Evolutionary conservation across 2,329 filamentous ascomycete genomes (phyloP), one percentile per base, ranked within the genome.

Genomic region (Monascus ruber): DNA sequence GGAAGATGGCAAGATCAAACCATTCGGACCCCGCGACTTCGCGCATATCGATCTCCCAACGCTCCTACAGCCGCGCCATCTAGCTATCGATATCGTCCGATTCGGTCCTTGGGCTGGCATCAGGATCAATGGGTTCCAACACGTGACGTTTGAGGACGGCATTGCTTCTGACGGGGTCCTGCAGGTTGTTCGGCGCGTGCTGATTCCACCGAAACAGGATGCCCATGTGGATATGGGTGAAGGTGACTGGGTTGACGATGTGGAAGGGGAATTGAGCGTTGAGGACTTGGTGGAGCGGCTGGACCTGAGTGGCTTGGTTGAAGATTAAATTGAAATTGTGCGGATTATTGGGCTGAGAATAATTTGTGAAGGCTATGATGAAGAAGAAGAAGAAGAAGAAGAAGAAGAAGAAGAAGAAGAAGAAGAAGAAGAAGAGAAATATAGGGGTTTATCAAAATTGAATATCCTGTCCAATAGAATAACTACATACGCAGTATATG

Each of bases 151-250:
- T 5, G 69, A 79, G 45, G 86, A 94, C 55, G 80, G 71, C 0
- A 60, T 91, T 40, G 83, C 81, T 0, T 75, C 72, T 53, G 84
- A 94, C 55, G 88, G 88, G 27, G 86, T 89, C 9, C 74, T 94
- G 31, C 88, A 94, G 41, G 78, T 89, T 10, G 69, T 91, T 0
- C 71, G 73, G 35, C 72, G 72, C 41, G 77, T 94, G 0, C 64
- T 93, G 41, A 77, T 95, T 46, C 88, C 88, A 33, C 85, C 86
- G 1, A 78, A 75, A 62, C 71, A 70, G 44, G 37, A 45, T 33
- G 36, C 34, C 6, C 35, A 5, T 4, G 27, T 32, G 24, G 38
- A 35, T 32, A 34, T 39, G 27, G 40, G 39, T 8, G 26, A 33
- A 6, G 40, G 32, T 26, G 40, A 27, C 10, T 34, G 33, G 9